Evolutionary conservation across 352 stramenopile genomes (phyloP), one percentile per base, ranked within the genome.

Genomic region (Phytophthora uliginosa): DNA sequence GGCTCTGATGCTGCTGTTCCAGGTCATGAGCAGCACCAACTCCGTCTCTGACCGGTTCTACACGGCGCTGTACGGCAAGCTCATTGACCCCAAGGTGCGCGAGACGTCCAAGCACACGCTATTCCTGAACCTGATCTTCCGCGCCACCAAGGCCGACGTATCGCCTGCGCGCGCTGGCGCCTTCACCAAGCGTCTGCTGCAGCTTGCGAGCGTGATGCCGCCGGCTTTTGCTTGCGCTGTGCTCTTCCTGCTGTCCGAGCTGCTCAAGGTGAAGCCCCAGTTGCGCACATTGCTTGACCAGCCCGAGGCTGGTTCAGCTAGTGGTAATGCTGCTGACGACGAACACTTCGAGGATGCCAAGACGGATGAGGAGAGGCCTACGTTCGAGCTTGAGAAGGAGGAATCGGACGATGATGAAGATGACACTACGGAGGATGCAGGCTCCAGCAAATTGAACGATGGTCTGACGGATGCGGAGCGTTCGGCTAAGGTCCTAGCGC

Each of bases 101-200:
- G 90, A 97, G 66, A 98, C 96, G 31, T 96, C 88, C 65, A 97
- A 99, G 77, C 85, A 99, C 71, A 99, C 97, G 17, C 85, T 99
- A 59, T 99, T 99, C 61, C 89, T 99, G 24, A 99, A 99, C 81
- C 73, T 99, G n/a, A 71, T 99, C 38, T 99, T 98, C 86, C 98
- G 98, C 56, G 95, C 97, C 12, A 95, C 99, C 68, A 99, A 99
- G 76, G 87, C 88, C 18, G 98, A 99, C 70, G 88, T 88, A 8
- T 92, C 96, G 3, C 68, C 76, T 15, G 86, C 88, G 18, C 88
- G 98, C 26, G 81, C 93, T 2, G 75, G 86, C 45, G 98, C 97
- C 8, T 98, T 99, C 75, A 75, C 93, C n/a, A 99, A 99, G 87
- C 91, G 97, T 22, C 73, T 98, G 63, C 65, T 98, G 33, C 90